These are phyloP conservation scores for Ophiostoma montium DNA, from an alignment of 2,329 filamentous ascomycete species.

Conservation along the genomic window DNA sequence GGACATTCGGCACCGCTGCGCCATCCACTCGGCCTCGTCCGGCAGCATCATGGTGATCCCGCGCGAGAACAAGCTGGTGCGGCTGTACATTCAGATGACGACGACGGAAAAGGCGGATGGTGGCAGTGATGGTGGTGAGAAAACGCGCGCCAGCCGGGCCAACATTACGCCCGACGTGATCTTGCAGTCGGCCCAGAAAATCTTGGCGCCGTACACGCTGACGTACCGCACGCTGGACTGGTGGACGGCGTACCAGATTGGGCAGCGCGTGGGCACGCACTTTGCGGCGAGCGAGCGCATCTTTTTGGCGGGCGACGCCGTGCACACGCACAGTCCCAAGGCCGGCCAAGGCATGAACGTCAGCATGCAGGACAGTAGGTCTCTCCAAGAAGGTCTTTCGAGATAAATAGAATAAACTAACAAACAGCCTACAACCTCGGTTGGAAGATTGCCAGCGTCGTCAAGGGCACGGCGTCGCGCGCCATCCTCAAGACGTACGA, in stretches of 20 bases:
- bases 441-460: conserved; percentile 38
- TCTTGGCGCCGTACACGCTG: conserved; percentile 43
- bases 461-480: conserved; percentile 28
- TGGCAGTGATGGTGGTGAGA: conserved; percentile 12
- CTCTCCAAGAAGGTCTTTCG: conserved; percentile 21
- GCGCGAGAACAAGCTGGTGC: conserved; percentile 39
- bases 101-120: not conserved
- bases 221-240: conserved; percentile 37
- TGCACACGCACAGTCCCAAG: conserved; percentile 42
- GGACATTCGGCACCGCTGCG: conserved; percentile 18
- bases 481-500: conserved; percentile 36
- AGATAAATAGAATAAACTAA: not conserved
- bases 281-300: conserved; percentile 44
- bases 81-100: conserved; percentile 9
- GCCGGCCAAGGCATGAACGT: conserved; percentile 62
- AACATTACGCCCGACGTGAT: conserved; percentile 45
- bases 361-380: conserved; percentile 40
- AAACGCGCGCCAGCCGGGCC: conserved; percentile 28
- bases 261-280: conserved; percentile 45
- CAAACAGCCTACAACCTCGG: conserved; percentile 33
- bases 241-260: conserved; percentile 56
- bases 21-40: conserved; percentile 17
- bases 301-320: conserved; percentile 57
- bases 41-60: conserved; percentile 20
- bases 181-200: conserved; percentile 40